Evolutionary conservation across 2,329 filamentous ascomycete species (phyloP), one percentile per base, ranked within the genome.

Genomic region (Xylaria sp.): DNA sequence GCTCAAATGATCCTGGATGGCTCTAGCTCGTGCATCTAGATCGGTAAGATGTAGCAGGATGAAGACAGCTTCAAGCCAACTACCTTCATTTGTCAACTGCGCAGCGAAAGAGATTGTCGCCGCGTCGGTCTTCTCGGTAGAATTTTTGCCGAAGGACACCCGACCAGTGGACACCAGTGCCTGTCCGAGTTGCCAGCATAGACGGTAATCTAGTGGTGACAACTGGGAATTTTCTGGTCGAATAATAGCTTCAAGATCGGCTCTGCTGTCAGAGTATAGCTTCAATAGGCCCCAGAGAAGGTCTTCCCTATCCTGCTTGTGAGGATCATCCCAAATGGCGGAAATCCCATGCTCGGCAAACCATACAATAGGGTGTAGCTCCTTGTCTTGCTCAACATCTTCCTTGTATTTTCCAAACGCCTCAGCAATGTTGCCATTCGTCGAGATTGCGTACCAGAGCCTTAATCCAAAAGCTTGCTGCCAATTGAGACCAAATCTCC

Each of bases 381-480:
- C 94, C 56, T 85, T 85, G 53, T 90, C 90, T 68, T 91, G 87
- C 32, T 85, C 82, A 54, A 98, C 84, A 74, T 97, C 94, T 63
- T 90, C 84, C 69, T 89, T 84, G 79, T 94, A 99, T 32, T 87
- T 86, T 51, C 85, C 81, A 4, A 99, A 90, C 2, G 94, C 94
- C 54, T 85, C 83, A 58, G 90, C 88, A 51, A 98, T 85, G 42
- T 89, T 86, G 53, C 94, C 91, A 47, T 89, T 85, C 39, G 87
- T 83, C 2, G 88, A 85, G 48, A 90, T 92, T 53, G 90, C 90
- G 78, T 97, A 99, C 92, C 94, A 98, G 1, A 99, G 84, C 51
- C 94, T 90, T 58, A 99, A 85, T 11, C 93, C 95, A 79, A 99
- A 97, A 0, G 94, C 91, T 77, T 97, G 94, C 78, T 93, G 90